These are phyloP conservation scores for Kodamaea neixiangensis DNA, from an alignment of 805 yeast genomes.

Conservation along the genomic window DNA sequence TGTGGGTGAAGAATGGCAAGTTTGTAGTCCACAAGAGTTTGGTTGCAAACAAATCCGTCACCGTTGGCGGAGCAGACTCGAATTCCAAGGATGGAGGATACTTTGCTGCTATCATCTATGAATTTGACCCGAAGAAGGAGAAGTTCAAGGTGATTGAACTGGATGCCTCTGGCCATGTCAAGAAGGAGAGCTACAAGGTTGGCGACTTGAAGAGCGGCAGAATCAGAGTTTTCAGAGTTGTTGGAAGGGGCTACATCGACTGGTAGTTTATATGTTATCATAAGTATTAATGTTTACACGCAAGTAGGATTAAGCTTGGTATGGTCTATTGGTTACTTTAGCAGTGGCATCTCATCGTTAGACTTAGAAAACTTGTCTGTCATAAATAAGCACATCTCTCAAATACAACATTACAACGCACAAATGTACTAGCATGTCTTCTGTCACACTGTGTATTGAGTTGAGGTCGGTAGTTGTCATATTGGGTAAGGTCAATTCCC, in stretches of 20 bases:
- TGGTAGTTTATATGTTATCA: conserved; percentile 48
- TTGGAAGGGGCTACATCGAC: conserved; percentile 69
- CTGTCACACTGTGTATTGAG: too few species aligned
- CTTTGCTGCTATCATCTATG: conserved; percentile 60
- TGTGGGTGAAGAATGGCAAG: conserved; percentile 72
- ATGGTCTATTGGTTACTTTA: too few species aligned
- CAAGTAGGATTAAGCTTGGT: not conserved
- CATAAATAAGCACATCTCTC: too few species aligned
- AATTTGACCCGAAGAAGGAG: conserved; percentile 71
- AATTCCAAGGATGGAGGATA: conserved; percentile 32
- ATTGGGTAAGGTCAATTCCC: too few species aligned
- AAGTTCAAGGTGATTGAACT: conserved; percentile 70
- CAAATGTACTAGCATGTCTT: too few species aligned
- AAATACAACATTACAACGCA: too few species aligned
- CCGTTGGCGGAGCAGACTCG: conserved; percentile 47
- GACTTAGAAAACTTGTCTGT: too few species aligned
- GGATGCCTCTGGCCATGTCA: conserved; percentile 51
- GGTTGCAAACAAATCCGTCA: conserved; percentile 35
- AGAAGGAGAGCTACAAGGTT: conserved; percentile 63
- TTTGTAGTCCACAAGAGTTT: conserved; percentile 69
- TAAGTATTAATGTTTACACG: not conserved
- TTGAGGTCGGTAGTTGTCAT: too few species aligned
- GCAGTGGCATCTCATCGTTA: too few species aligned
- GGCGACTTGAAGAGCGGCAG: conserved; percentile 78
- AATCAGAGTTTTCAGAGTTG: conserved; percentile 75